phyloP scores from a whole-genome alignment of 495 filamentous ascomycete genomes.

The Talaromyces borbonicus region DNA sequence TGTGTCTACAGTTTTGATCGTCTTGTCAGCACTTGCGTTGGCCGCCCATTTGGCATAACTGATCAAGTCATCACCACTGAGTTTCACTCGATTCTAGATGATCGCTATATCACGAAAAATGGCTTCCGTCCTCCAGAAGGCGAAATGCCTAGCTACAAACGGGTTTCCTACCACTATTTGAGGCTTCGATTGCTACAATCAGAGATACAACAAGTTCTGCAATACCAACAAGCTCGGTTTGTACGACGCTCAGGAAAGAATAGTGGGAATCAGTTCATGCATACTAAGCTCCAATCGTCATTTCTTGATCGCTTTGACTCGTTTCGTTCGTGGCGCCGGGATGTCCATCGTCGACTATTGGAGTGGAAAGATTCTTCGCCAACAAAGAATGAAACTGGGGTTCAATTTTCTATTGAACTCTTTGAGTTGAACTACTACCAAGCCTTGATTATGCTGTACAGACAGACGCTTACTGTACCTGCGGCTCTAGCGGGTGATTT shows the following conservation, averaged over 20 bases:
- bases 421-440: constrained; percentile 96
- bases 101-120: constrained; percentile 78
- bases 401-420: constrained; percentile 77
- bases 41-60: constrained; percentile 84
- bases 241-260: constrained; percentile 42
- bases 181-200: constrained; percentile 86
- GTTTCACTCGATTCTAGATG: constrained; percentile 80
- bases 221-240: constrained; percentile 69
- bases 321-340: constrained; percentile 78
- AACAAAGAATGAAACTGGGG: constrained; percentile 65
- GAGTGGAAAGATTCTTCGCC: constrained; percentile 85
- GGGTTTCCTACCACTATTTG: constrained; percentile 85
- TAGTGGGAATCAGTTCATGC: constrained; percentile 58
- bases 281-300: constrained; percentile 68
- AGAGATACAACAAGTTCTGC: constrained; percentile 88
- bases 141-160: constrained; percentile 66
- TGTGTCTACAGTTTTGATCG: constrained; percentile 91
- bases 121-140: constrained; percentile 53
- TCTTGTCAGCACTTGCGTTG: constrained; percentile 84
- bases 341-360: constrained; percentile 72
- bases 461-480: constrained; percentile 84
- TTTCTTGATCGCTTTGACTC: constrained; percentile 77
- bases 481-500: constrained; percentile 71
- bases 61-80: constrained; percentile 92
- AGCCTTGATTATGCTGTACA: constrained; percentile 91